Conservation (phyloP, 2,329 filamentous ascomycete species). For the Cytospora piceae region DNA sequence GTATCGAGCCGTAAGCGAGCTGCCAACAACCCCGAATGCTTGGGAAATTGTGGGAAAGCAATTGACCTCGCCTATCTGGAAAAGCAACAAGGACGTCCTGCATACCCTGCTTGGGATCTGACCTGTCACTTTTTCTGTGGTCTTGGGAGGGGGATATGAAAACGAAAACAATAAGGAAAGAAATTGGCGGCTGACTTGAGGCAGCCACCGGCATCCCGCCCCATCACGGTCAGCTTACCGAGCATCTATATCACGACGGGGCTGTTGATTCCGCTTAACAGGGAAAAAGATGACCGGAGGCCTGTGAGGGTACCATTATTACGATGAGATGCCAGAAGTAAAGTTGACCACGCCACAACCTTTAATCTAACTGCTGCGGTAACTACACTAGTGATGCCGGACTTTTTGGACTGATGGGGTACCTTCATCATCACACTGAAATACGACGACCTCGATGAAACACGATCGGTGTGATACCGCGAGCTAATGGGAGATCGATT, state of each 20-base stretch:
- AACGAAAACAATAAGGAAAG: background rate
- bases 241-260: background rate
- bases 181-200: background rate
- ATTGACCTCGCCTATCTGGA: background rate
- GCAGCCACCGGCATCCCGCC: too few relatives aligned
- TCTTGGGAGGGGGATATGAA: too few relatives aligned
- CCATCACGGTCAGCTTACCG: too few relatives aligned
- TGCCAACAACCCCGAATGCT: background rate
- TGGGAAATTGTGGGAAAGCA: background rate
- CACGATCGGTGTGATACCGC: background rate
- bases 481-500: background rate
- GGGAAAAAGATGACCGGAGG: background rate
- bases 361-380: background rate
- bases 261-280: background rate
- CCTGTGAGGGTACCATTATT: background rate
- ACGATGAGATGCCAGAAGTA: background rate
- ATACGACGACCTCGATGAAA: background rate
- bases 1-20: background rate
- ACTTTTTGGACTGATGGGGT: background rate
- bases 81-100: background rate
- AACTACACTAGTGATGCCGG: background rate
- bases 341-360: background rate
- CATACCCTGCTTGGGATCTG: background rate
- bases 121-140: background rate
- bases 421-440: background rate